Evolutionary conservation across 108 stramenopile genomes (phyloP).

Genomic region (Conticribra weissflogii): DNA sequence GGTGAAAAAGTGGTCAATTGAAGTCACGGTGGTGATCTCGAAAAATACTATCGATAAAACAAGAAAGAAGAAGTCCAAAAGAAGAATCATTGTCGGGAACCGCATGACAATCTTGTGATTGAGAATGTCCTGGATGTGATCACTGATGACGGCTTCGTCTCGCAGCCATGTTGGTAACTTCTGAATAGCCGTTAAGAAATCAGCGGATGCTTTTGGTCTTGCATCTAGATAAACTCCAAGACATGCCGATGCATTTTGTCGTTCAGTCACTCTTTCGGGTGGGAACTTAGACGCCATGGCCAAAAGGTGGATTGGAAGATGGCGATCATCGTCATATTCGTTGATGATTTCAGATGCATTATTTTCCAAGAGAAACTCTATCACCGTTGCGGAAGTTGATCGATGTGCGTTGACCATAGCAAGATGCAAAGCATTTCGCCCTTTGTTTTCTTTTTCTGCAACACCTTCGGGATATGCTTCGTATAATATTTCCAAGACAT

Average conservation of each 20-base stretch:
- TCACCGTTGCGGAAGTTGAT: no score
- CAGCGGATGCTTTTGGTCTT: conserved; percentile 64
- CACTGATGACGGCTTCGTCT: conserved; percentile 78
- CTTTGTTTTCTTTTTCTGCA: conserved; percentile 68
- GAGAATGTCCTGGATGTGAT: conserved; percentile 71
- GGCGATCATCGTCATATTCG: conserved; percentile 67
- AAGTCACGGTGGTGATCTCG: conserved; percentile 61
- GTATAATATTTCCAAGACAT: conserved; percentile 69
- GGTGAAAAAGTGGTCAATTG: conserved; percentile 64
- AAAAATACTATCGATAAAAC: conserved; percentile 72
- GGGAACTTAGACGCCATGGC: conserved; percentile 50
- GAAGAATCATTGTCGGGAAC: conserved; percentile 81
- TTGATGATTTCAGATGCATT: conserved; percentile 56
- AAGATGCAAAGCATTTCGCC: conserved; percentile 81
- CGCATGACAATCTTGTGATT: conserved; percentile 79
- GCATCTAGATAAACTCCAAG: conserved; percentile 74
- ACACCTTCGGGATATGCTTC: conserved; percentile 70
- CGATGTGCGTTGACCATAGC: conserved; percentile 90
- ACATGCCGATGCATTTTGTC: conserved; percentile 66
- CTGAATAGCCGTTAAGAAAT: conserved; percentile 82
- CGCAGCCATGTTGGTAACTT: conserved; percentile 79
- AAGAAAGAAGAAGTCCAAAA: conserved; percentile 73
- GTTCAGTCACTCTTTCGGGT: conserved; percentile 25
- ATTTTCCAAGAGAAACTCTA: conserved; percentile 20
- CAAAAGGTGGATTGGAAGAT: conserved; percentile 75